Conservation (phyloP, 208 protist genomes). For the Naegleria fowleri region DNA sequence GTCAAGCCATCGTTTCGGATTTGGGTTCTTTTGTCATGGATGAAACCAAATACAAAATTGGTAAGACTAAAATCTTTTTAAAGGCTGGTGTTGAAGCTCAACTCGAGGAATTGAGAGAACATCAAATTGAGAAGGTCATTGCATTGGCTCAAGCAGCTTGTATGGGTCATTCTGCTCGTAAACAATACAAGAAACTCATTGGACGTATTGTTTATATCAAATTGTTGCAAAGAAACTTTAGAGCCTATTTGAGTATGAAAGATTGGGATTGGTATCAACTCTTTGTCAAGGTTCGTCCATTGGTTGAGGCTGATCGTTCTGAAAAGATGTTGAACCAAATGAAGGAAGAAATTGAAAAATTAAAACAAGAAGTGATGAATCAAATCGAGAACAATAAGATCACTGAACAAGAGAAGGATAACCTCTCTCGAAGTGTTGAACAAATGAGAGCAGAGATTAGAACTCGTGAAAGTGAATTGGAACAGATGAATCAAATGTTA, state of each 20-base stretch:
- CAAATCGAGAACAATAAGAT: slow-evolving; percentile 48
- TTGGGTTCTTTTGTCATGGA: neutral
- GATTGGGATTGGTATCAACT: slow-evolving; percentile 44
- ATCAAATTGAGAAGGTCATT: slow-evolving; percentile 51
- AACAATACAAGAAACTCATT: slow-evolving; percentile 47
- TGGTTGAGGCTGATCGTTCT: slow-evolving; percentile 42
- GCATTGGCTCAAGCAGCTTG: slow-evolving; percentile 53
- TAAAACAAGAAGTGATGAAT: slow-evolving; percentile 49
- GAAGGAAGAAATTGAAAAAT: slow-evolving; percentile 46
- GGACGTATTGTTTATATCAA: slow-evolving; percentile 50
- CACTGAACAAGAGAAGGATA: slow-evolving; percentile 34
- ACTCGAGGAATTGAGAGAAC: slow-evolving; percentile 63
- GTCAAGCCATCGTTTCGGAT: neutral
- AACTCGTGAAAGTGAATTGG: neutral
- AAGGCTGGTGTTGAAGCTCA: slow-evolving; percentile 53
- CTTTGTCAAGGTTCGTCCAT: slow-evolving; percentile 53
- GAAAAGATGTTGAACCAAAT: slow-evolving; percentile 39
- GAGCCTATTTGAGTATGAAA: slow-evolving; percentile 34
- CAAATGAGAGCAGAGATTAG: neutral
- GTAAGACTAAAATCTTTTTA: slow-evolving; percentile 48
- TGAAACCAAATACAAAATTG: slow-evolving; percentile 30
- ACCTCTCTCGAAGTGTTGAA: neutral
- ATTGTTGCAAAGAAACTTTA: slow-evolving; percentile 59
- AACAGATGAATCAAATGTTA: neutral
- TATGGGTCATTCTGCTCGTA: slow-evolving; percentile 51